These are phyloP conservation scores for Aspergillus quadricinctus DNA, from an alignment of 2,329 filamentous ascomycete species.

Conservation along the genomic window DNA sequence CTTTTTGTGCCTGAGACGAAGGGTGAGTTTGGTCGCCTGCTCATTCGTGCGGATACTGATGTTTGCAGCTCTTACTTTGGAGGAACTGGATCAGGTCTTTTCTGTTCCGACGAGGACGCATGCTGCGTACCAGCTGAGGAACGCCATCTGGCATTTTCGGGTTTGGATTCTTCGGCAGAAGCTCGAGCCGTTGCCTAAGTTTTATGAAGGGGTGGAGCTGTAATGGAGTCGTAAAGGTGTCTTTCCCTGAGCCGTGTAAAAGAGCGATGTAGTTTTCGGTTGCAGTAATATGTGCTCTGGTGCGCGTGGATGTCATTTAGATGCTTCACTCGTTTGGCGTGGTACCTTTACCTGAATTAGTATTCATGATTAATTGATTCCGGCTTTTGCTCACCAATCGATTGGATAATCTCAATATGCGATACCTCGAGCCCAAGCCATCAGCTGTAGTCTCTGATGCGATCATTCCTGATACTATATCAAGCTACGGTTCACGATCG, in stretches of 20 bases:
- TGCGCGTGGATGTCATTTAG: background rate
- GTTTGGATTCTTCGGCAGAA: slow-evolving; percentile 38
- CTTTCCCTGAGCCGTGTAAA: background rate
- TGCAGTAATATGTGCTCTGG: background rate
- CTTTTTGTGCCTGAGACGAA: slow-evolving; percentile 41
- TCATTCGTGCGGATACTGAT: background rate
- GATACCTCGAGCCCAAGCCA: no score
- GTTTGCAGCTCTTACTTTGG: slow-evolving; percentile 34
- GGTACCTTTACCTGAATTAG: background rate
- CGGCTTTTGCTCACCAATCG: no score
- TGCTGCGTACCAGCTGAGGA: slow-evolving; percentile 37
- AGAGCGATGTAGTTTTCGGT: background rate
- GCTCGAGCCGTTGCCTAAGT: slow-evolving; percentile 29
- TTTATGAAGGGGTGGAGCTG: slow-evolving; percentile 29
- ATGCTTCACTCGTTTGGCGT: background rate
- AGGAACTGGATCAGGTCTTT: slow-evolving; percentile 52
- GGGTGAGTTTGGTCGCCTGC: slow-evolving; percentile 15
- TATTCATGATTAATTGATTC: background rate
- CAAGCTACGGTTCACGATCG: background rate
- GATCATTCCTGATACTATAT: no score
- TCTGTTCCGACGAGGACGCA: slow-evolving; percentile 42
- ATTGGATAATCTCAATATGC: no score
- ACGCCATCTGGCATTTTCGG: slow-evolving; percentile 38
- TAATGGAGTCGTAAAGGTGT: slow-evolving; percentile 8
- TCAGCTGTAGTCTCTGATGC: no score